Evolutionary conservation across 345 rosid species (phyloP).

Genomic region (Salix arbutifolia): DNA sequence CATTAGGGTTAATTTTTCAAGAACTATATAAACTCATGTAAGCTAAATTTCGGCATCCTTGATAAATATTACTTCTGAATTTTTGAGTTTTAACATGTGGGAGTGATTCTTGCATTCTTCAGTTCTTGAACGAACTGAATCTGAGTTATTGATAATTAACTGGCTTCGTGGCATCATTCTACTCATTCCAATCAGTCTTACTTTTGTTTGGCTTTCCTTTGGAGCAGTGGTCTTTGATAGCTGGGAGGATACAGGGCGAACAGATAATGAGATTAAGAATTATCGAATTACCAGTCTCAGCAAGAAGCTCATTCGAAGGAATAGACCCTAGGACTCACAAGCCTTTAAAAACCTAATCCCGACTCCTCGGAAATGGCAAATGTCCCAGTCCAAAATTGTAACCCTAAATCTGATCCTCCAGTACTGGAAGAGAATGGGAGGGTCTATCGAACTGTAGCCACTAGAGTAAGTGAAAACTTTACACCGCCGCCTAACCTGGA

Average conservation of each 20-base stretch:
- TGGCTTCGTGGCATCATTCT: no score
- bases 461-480: constrained; percentile 8
- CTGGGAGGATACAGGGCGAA: constrained; percentile 28
- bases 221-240: constrained; percentile 21
- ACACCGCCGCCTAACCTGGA: not conserved
- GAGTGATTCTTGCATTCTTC: no score
- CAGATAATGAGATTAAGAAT: constrained; percentile 28
- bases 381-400: not conserved
- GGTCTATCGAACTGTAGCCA: constrained; percentile 8
- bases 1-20: no score
- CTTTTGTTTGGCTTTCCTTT: not conserved
- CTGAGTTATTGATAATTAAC: no score
- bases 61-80: no score
- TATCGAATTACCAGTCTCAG: constrained; percentile 26
- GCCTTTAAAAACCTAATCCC: constrained; percentile 18
- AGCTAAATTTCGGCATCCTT: no score
- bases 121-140: no score
- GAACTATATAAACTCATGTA: no score
- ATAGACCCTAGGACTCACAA: constrained; percentile 28
- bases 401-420: constrained; percentile 6
- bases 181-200: not conserved
- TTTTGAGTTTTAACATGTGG: no score
- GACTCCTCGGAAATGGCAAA: not conserved
- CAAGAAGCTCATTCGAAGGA: constrained; percentile 29
- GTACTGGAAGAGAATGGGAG: not conserved